A percentile compares a stretch with the other conserved stretches of the same genome.
Conservation (phyloP, 176 grass and related monocot genomes). For the Oryza meridionalis region DNA sequence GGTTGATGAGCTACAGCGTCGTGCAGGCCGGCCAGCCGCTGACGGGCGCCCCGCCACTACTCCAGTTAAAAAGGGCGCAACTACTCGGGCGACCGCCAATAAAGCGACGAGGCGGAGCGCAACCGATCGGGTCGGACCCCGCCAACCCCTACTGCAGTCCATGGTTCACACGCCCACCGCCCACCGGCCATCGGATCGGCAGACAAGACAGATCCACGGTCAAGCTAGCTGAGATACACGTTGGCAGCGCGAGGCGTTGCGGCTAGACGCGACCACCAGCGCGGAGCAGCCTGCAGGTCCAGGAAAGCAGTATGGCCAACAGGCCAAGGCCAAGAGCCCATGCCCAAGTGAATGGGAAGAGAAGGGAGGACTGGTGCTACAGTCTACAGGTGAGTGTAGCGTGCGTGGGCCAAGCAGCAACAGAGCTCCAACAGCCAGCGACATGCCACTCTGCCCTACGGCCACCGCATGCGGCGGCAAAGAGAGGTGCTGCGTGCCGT, state of each 20-base stretch:
- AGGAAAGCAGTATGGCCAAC: not conserved
- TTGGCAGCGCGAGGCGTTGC: not conserved
- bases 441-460: conserved; percentile 46
- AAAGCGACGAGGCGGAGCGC: not conserved
- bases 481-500: not conserved
- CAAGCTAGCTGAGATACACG: not conserved
- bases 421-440: conserved; percentile 52
- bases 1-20: not conserved
- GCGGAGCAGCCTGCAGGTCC: not conserved
- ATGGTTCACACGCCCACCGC: conserved; percentile 2
- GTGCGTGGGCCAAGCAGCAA: conserved; percentile 25
- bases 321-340: not conserved
- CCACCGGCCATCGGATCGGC: not conserved
- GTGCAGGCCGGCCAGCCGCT: not conserved
- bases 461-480: conserved; percentile 36
- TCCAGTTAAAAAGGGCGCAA: conserved; percentile 41
- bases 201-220: not conserved
- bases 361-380: not conserved
- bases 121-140: not conserved
- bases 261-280: not conserved
- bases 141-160: not conserved
- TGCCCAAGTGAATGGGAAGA: not conserved
- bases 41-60: not conserved
- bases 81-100: conserved; percentile 37
- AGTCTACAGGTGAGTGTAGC: not conserved